Conservation (phyloP, 768 basidiomycete genomes). For the Mycena chlorophos region DNA sequence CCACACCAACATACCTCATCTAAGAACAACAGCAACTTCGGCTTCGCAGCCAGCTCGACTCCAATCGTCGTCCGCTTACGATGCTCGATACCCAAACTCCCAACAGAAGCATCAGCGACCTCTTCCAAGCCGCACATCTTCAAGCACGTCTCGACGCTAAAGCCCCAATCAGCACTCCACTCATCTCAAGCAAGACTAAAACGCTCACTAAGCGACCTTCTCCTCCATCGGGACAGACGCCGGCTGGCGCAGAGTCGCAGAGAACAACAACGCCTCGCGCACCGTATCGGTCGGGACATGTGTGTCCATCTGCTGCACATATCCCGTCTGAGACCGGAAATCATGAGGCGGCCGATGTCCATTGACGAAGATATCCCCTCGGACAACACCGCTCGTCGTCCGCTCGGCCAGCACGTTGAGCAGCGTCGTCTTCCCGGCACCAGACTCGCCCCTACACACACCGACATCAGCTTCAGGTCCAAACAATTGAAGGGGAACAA, state of each 20-base stretch:
- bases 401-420: conserved; percentile 59
- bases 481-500: neutral
- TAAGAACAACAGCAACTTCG: conserved; percentile 17
- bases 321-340: conserved; percentile 74
- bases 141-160: conserved; percentile 49
- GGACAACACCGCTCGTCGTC: conserved; percentile 45
- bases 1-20: conserved; percentile 17
- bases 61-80: conserved; percentile 78
- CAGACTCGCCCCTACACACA: conserved; percentile 5
- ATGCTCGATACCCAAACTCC: conserved; percentile 66
- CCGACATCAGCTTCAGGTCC: neutral
- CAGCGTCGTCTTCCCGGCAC: conserved; percentile 49
- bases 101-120: conserved; percentile 67
- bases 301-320: conserved; percentile 84
- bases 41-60: conserved; percentile 20
- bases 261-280: conserved; percentile 77
- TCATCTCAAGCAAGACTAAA: neutral
- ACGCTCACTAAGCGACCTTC: conserved; percentile 75
- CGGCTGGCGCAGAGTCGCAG: conserved; percentile 79
- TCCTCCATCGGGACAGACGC: conserved; percentile 59
- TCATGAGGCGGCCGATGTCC: conserved; percentile 52
- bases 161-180: neutral
- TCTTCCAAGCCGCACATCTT: conserved; percentile 67
- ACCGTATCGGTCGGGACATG: conserved; percentile 78
- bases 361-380: conserved; percentile 57